Percentiles rank a stretch among this genome's conserved stretches.
Evolutionary conservation across 2,329 filamentous ascomycete genomes (phyloP).

Genomic region (Alternaria tenuissima): DNA sequence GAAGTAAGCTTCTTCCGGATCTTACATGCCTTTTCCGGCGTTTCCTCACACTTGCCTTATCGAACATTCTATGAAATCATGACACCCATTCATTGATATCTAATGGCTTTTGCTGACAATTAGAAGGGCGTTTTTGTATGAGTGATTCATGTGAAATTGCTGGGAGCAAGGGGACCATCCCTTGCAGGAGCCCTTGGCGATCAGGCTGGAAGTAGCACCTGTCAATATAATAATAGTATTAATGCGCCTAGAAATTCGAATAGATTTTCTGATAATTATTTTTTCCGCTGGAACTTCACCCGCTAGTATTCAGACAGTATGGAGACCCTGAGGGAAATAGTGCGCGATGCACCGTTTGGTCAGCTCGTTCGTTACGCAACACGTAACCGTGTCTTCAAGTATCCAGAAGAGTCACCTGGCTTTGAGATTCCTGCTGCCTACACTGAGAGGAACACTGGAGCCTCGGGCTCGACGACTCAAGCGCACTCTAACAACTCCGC

Average conservation of each 20-base stretch:
- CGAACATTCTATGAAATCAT: neutral
- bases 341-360: conserved; percentile 67
- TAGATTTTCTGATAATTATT: too few species aligned
- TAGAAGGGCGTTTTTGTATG: neutral
- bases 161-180: neutral
- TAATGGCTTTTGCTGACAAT: neutral
- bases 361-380: conserved; percentile 66
- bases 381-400: conserved; percentile 62
- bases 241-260: too few species aligned
- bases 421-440: conserved; percentile 62
- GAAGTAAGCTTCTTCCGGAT: neutral
- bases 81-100: neutral
- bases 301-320: neutral
- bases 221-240: neutral
- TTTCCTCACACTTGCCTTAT: neutral
- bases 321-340: conserved; percentile 25
- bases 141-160: neutral
- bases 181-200: neutral
- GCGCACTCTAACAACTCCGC: neutral
- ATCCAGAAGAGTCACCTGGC: conserved; percentile 66
- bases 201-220: neutral
- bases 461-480: neutral
- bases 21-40: neutral
- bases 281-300: neutral
- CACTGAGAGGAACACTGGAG: neutral